Base-by-base conservation (phyloP, 495 filamentous ascomycete genomes). In the Neohortaea acidophila region DNA sequence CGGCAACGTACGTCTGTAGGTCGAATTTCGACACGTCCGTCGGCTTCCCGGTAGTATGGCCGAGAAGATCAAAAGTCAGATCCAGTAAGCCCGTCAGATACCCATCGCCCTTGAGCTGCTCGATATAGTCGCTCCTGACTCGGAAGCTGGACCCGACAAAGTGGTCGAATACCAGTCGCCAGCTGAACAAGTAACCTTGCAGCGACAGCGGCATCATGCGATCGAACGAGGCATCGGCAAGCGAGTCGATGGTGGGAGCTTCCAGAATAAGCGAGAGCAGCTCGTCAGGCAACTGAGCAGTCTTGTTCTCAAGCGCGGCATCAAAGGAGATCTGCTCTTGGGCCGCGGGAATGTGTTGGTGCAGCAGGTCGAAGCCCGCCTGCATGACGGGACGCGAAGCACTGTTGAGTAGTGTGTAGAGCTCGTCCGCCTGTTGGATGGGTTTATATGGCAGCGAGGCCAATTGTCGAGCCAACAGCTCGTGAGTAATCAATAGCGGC, bases 251-350 rank as follows among this genome's bases (percentile, higher is more conserved):
- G 1, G 53, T 58, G 13, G 62, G 62, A 18, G 57, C 44, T 33
- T 67, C 61, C 9, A 68, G 45, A 18, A 68, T 49, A 7, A 70
- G 45, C 1, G 65, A 69, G 1, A 70, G 42, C 9, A 70, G 43
- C 43, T 70, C 65, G 19, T 60, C 56, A 3, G 67, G 63, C 18
- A 70, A 52, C 20, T 51, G 52, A 2, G 73, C 78, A 45, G 57
- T 61, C 34, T 68, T 72, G 51, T 86, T 84, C 8, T 84, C 79
- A 19, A 93, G 49, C 1, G 82, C 72, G 13, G 77, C 72, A 30
- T 94, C 79, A 33, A 97, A 63, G 2, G 85, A 91, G 0, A 89
- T 62, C 44, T 92, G 68, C 52, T 89, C 81, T 58, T 96, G 89
- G 3, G 60, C 58, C 0, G 64, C 67, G 1, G 84, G 82, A 19